Percentiles rank a stretch among this genome's conserved stretches.
phyloP scores from a whole-genome alignment of 805 yeast species.

The Metschnikowia vanudenii region DNA sequence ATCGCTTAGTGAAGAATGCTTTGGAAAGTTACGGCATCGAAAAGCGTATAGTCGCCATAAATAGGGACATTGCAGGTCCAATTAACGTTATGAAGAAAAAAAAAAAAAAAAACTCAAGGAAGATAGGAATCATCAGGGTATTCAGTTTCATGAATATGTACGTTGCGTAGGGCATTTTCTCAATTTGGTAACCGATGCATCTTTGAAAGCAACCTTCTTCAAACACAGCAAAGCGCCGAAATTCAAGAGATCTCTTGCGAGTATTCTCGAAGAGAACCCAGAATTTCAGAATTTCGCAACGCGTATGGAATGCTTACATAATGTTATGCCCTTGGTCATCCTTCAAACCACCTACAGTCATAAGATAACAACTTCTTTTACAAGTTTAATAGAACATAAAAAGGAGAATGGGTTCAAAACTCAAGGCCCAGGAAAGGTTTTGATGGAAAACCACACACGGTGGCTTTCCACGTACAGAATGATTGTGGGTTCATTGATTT shows the following conservation, averaged over 20 bases:
- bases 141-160: conserved; percentile 3
- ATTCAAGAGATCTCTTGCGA: not conserved
- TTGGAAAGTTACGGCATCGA: conserved; percentile 5
- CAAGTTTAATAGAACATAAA: not conserved
- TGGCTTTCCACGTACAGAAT: conserved; percentile 5
- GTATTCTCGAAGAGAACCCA: not conserved
- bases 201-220: conserved; percentile 3
- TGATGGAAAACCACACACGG: conserved; percentile 3
- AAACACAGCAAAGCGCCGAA: not conserved
- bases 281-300: not conserved
- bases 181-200: not conserved
- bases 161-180: conserved; percentile 4
- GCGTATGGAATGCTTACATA: not conserved
- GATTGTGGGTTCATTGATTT: conserved; percentile 6
- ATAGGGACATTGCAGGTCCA: conserved; percentile 1
- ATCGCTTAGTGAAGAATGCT: not conserved
- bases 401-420: not conserved
- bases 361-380: not conserved
- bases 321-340: conserved; percentile 2
- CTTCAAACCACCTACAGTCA: not conserved
- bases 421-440: conserved; percentile 1
- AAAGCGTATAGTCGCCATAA: conserved; percentile 4
- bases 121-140: not conserved
- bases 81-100: conserved; percentile 1
- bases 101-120: not conserved